Conservation (phyloP, 2,329 filamentous ascomycete species). For the Lomentospora prolificans region DNA sequence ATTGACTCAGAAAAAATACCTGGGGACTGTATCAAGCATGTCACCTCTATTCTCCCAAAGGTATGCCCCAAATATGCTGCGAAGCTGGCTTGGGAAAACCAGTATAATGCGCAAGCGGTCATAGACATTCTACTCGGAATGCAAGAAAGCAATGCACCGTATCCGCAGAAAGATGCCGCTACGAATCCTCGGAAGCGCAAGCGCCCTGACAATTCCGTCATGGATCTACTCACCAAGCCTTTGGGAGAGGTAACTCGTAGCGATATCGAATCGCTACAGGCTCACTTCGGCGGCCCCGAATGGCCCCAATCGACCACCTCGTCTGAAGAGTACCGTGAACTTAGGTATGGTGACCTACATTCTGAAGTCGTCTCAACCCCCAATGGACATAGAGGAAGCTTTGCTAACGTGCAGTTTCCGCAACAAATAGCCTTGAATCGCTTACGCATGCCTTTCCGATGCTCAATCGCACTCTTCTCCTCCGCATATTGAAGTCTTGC, state of each 20-base stretch:
- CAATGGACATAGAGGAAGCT: neutral
- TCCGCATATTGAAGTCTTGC: neutral
- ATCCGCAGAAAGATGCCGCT: slow-evolving; percentile 20
- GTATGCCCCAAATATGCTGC: slow-evolving; percentile 31
- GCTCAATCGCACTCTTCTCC: neutral
- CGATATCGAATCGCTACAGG: neutral
- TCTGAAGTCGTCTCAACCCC: too few species aligned
- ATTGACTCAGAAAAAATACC: neutral
- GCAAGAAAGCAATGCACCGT: slow-evolving; percentile 26
- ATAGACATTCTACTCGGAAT: slow-evolving; percentile 30
- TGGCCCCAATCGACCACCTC: neutral
- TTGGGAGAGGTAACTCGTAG: neutral
- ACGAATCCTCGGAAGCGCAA: slow-evolving; percentile 30
- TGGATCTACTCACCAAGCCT: slow-evolving; percentile 2
- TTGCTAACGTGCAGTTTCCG: neutral
- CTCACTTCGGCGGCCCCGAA: neutral
- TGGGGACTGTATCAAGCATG: slow-evolving; percentile 12
- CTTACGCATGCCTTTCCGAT: neutral
- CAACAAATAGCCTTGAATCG: neutral
- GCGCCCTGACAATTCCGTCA: slow-evolving; percentile 16
- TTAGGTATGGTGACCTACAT: neutral
- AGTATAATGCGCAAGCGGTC: slow-evolving; percentile 20
- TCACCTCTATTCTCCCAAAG: slow-evolving; percentile 30
- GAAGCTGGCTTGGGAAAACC: slow-evolving; percentile 16
- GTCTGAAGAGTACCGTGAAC: neutral